Evolutionary conservation across 768 basidiomycete genomes (phyloP).

Genomic region (Cystobasidium ongulense): DNA sequence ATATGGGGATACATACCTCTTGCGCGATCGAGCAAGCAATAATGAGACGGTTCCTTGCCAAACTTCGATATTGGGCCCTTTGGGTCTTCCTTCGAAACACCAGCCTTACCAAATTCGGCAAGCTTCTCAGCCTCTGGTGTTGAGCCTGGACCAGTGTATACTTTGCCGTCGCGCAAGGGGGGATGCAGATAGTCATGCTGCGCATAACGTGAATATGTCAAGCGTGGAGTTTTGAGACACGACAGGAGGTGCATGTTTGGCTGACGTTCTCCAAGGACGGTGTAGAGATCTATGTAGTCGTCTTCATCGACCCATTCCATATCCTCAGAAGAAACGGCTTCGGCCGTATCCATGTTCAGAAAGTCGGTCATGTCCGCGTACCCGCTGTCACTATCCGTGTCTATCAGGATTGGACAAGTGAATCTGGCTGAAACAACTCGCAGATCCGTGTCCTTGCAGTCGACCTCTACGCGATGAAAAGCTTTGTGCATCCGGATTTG

Average conservation of each 20-base stretch:
- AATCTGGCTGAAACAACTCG: constrained; percentile 73
- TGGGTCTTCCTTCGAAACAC: constrained; percentile 2
- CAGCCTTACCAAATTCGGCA: background rate
- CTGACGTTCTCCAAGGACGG: constrained; percentile 51
- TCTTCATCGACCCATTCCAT: constrained; percentile 62
- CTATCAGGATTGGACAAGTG: constrained; percentile 56
- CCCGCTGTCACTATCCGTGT: constrained; percentile 38
- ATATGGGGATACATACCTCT: constrained; percentile 27
- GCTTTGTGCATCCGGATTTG: constrained; percentile 64
- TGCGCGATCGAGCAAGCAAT: constrained; percentile 61
- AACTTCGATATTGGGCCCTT: constrained; percentile 55
- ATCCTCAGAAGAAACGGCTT: constrained; percentile 34
- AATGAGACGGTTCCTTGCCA: constrained; percentile 72
- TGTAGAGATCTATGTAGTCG: constrained; percentile 75
- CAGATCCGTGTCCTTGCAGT: constrained; percentile 65
- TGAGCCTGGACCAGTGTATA: background rate
- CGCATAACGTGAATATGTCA: constrained; percentile 58
- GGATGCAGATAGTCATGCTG: constrained; percentile 3
- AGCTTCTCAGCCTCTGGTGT: background rate
- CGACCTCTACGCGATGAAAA: constrained; percentile 78
- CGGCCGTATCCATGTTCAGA: background rate
- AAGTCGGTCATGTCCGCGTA: constrained; percentile 37
- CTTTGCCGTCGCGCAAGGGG: background rate
- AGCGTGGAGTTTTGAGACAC: constrained; percentile 66
- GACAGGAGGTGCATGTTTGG: constrained; percentile 65